Percentiles rank a stretch among this genome's conserved stretches.
These are phyloP conservation scores for Diaporthe vaccinii DNA, from an alignment of 2,329 filamentous ascomycete genomes.

Conservation along the genomic window DNA sequence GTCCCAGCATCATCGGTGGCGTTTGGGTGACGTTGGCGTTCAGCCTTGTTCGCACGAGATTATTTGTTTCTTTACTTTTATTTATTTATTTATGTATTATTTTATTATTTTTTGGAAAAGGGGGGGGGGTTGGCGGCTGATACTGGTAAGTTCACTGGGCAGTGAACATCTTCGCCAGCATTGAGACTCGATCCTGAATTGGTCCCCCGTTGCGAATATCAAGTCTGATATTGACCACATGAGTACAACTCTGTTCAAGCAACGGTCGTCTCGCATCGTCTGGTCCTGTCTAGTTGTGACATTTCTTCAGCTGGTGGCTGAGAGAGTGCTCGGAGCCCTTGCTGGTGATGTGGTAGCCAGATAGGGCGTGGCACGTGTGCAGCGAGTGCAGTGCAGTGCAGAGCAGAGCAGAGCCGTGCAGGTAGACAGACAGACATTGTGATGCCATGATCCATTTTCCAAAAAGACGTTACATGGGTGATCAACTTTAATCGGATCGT, in stretches of 20 bases:
- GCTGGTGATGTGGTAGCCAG: not conserved
- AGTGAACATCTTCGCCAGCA: not conserved
- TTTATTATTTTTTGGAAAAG: not conserved
- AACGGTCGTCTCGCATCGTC: conserved; percentile 13
- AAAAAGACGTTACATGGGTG: conserved; percentile 29
- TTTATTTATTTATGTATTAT: not conserved
- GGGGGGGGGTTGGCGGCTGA: not conserved
- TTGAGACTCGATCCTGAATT: not conserved
- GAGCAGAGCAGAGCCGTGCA: not conserved
- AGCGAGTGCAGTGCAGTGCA: not conserved
- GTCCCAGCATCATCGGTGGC: not conserved
- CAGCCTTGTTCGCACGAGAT: not conserved
- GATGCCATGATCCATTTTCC: conserved; percentile 20
- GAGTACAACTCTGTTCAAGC: conserved; percentile 1
- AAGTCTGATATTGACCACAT: conserved; percentile 1
- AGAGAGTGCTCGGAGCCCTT: not conserved
- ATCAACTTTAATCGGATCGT: conserved; percentile 32
- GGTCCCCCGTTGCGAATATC: conserved; percentile 16
- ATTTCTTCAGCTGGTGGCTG: not conserved
- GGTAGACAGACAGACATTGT: not conserved
- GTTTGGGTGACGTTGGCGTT: not conserved
- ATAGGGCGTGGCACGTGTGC: conserved; percentile 4
- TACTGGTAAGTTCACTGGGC: not conserved
- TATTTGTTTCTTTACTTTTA: not conserved
- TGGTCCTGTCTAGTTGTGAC: not conserved